Evolutionary conservation across 768 basidiomycete species (phyloP).

Genomic region (Boletus sp.): DNA sequence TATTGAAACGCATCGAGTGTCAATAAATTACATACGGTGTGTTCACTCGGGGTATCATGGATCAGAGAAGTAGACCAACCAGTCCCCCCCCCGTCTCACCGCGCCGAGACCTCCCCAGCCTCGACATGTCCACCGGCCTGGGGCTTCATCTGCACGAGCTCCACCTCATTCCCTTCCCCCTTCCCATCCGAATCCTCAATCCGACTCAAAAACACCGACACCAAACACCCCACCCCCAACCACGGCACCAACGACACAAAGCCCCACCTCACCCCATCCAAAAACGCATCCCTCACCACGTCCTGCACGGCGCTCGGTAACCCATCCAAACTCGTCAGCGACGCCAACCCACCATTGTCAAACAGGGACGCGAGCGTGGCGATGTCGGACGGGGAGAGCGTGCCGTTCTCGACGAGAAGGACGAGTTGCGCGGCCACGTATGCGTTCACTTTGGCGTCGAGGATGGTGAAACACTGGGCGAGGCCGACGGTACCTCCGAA

Average conservation of each 20-base stretch:
- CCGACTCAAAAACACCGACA: constrained; percentile 37
- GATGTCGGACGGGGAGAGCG: constrained; percentile 30
- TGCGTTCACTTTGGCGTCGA: constrained; percentile 40
- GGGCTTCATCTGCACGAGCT: neutral
- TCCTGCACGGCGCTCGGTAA: constrained; percentile 36
- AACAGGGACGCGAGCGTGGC: constrained; percentile 23
- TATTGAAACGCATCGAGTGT: too few species aligned
- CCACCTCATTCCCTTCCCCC: neutral
- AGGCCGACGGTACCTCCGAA: constrained; percentile 54
- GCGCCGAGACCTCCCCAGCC: neutral
- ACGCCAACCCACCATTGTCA: constrained; percentile 28
- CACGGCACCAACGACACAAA: constrained; percentile 51
- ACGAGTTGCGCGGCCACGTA: constrained; percentile 26
- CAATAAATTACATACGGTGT: neutral
- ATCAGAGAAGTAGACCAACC: neutral
- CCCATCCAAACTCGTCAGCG: constrained; percentile 35
- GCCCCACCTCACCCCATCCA: constrained; percentile 38
- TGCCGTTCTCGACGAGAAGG: constrained; percentile 18
- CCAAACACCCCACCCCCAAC: constrained; percentile 35
- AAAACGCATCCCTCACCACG: constrained; percentile 40
- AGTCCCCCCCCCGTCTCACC: neutral
- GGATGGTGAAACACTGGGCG: constrained; percentile 49
- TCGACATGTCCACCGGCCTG: neutral
- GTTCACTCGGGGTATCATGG: neutral
- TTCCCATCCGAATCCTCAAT: constrained; percentile 30